Base-by-base conservation (phyloP, 2,329 filamentous ascomycete genomes). In the Chalara sp. region DNA sequence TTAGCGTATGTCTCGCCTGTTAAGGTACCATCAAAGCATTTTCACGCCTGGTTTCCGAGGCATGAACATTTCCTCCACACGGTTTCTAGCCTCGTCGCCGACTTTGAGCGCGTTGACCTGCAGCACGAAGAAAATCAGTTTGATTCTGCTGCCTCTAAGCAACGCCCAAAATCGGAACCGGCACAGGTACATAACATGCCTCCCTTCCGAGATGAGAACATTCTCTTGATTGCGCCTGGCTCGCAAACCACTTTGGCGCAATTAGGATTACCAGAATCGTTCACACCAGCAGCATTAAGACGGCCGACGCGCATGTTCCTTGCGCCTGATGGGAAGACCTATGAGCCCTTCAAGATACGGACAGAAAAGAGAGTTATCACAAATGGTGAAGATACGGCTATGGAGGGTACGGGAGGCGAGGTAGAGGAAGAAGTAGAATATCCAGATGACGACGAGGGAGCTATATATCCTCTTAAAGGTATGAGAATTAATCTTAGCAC, bases 221-320 rank as follows among this genome's bases (percentile, higher is more conserved):
- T 66, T 40, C 54, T 64, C 30, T 62, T 67, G 58, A 75, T 79
- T 65, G 73, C 73, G 61, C 76, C 76, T 48, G 65, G 65, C 7
- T 64, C 61, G 29, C 60, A 65, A 54, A 65, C 61, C 29, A 65
- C 64, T 32, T 56, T 65, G 29, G 65, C 63, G 39, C 65, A 67
- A 54, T 42, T 67, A 11, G 65, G 65, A 28, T 56, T 67, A 5
- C 63, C 64, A 28, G 65, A 67, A 55, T 65, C 62, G 11, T 65
- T 97, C 68, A 95, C 91, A 35, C 91, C 90, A 42, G 89, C 93
- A n/a, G 79, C 84, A 55, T 81, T 88, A 67, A 87, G 90, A 59
- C 80, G 97, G 59, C 83, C 87, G 32, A 96, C 92, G 69, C 86
- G 93, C 73, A 96, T 99, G 90, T 99, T 97, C 62, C 77, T 78